These are phyloP conservation scores for Tuber microsphaerosporum DNA, from an alignment of 495 filamentous ascomycete species.

Conservation along the genomic window DNA sequence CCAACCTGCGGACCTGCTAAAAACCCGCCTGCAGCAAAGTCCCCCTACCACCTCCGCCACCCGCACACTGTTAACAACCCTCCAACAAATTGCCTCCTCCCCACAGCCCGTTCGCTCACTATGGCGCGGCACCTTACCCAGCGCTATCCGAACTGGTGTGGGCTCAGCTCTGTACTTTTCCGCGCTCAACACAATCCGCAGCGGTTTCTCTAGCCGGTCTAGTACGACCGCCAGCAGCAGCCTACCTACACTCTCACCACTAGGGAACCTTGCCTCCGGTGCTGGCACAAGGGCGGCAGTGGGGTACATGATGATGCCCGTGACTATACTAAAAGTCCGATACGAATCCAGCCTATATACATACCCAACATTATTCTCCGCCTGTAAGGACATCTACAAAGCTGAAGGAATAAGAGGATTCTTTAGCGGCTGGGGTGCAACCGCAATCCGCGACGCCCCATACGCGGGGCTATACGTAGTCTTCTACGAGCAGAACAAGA, in stretches of 20 bases:
- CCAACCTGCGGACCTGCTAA: conserved; percentile 93
- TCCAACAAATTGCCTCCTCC: conserved; percentile 61
- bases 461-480: conserved; percentile 93
- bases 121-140: conserved; percentile 91
- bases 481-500: conserved; percentile 87
- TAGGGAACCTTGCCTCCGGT: conserved; percentile 77
- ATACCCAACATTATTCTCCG: conserved; percentile 69
- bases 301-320: conserved; percentile 88
- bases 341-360: conserved; percentile 80
- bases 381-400: conserved; percentile 64
- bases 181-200: conserved; percentile 69
- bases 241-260: conserved; percentile 75
- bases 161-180: conserved; percentile 94
- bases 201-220: conserved; percentile 9
- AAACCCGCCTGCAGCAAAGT: conserved; percentile 85
- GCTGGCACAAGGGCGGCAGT: conserved; percentile 75
- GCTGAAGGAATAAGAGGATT: conserved; percentile 75
- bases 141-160: conserved; percentile 82
- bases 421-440: conserved; percentile 89
- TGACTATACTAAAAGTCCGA: conserved; percentile 94
- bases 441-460: conserved; percentile 84
- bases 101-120: conserved; percentile 54
- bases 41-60: conserved; percentile 47
- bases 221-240: conserved; percentile 52
- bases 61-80: conserved; percentile 58